Percentiles rank a stretch among this genome's conserved stretches.
Evolutionary conservation across 805 yeast genomes (phyloP).

Genomic region (Myxozyma kluyveri): DNA sequence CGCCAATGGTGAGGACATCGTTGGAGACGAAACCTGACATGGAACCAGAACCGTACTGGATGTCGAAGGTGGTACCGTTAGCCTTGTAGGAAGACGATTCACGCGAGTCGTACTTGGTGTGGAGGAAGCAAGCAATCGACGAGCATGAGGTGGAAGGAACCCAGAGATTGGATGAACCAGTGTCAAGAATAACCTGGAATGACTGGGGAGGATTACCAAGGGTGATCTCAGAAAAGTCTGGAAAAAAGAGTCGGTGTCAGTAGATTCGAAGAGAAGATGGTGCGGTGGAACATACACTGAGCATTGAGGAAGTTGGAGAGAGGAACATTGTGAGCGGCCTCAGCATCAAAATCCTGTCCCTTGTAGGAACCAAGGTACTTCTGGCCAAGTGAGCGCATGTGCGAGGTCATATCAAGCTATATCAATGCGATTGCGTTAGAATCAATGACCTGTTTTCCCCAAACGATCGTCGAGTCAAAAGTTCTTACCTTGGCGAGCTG

Average conservation of each 20-base stretch:
- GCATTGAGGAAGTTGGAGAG: slow-evolving; percentile 92
- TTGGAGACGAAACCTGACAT: slow-evolving; percentile 89
- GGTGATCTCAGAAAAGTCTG: slow-evolving; percentile 81
- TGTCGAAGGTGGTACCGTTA: slow-evolving; percentile 82
- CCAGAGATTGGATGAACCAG: slow-evolving; percentile 97
- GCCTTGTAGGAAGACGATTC: slow-evolving; percentile 78
- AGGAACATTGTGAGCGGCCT: slow-evolving; percentile 66
- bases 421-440: too few relatives aligned
- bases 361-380: slow-evolving; percentile 57
- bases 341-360: slow-evolving; percentile 36
- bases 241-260: background rate
- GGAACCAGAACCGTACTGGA: slow-evolving; percentile 90
- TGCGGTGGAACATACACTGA: slow-evolving; percentile 53
- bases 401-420: slow-evolving; percentile 36
- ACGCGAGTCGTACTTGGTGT: slow-evolving; percentile 82
- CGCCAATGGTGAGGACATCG: slow-evolving; percentile 79
- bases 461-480: background rate
- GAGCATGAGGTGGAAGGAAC: slow-evolving; percentile 86
- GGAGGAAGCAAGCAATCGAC: slow-evolving; percentile 93
- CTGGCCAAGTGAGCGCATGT: slow-evolving; percentile 56
- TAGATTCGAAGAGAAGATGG: too few relatives aligned
- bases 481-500: slow-evolving; percentile 48
- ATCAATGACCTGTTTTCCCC: background rate
- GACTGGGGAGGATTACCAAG: slow-evolving; percentile 91
- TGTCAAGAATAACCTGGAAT: slow-evolving; percentile 91